A percentile compares a stretch with the other conserved stretches of the same genome.
phyloP scores from a whole-genome alignment of 2,329 filamentous ascomycete genomes.

The Claviceps citrina region DNA sequence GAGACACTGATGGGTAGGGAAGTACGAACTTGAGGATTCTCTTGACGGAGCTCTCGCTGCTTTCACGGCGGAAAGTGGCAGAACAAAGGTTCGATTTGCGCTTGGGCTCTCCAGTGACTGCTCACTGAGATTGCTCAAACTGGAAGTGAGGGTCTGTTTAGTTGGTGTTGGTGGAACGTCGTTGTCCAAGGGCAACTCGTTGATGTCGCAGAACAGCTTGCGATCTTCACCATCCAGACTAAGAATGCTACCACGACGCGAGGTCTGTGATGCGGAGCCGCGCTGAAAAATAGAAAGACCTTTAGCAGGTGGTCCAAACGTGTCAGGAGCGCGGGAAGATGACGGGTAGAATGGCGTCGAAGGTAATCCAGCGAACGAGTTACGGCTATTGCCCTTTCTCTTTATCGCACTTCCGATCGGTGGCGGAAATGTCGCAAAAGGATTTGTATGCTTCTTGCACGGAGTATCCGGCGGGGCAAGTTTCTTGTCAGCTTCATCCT shows the following conservation, averaged over 20 bases:
- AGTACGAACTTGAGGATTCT: conserved; percentile 31
- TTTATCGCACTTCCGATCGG: conserved; percentile 46
- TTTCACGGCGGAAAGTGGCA: conserved; percentile 27
- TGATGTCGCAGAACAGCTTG: conserved; percentile 24
- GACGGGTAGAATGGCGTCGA: conserved; percentile 64
- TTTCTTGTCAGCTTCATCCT: conserved; percentile 47
- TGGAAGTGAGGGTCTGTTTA: conserved; percentile 43
- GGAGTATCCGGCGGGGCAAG: conserved; percentile 81
- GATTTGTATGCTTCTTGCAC: conserved; percentile 68
- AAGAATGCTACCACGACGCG: conserved; percentile 53
- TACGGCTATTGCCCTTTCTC: conserved; percentile 44
- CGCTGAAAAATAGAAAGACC: conserved; percentile 52
- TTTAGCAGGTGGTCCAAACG: conserved; percentile 40
- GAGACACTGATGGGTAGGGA: not conserved
- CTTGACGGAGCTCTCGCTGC: conserved; percentile 14
- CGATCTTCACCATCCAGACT: conserved; percentile 69
- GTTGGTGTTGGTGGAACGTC: conserved; percentile 91
- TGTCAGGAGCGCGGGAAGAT: conserved; percentile 28
- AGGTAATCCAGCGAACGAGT: conserved; percentile 58
- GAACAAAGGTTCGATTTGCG: conserved; percentile 27
- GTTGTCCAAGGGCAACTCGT: conserved; percentile 20
- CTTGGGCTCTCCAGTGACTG: conserved; percentile 32
- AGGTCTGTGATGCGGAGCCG: conserved; percentile 29
- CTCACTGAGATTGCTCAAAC: conserved; percentile 23
- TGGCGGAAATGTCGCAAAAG: conserved; percentile 52